phyloP scores from a whole-genome alignment of 2,329 filamentous ascomycete species.

The Neodidymelliopsis sp. region DNA sequence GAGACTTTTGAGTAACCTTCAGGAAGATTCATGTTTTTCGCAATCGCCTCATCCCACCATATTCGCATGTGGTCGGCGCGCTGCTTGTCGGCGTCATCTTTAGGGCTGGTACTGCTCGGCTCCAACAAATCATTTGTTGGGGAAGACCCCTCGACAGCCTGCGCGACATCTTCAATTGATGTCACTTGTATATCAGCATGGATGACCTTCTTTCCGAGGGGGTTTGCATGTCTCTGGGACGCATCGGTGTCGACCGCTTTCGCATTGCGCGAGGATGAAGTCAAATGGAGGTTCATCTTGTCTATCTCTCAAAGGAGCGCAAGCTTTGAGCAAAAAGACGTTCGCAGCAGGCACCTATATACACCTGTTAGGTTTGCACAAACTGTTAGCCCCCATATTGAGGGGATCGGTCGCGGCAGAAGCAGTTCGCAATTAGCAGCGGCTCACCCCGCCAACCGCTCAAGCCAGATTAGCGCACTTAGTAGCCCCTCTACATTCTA shows the following conservation, averaged over 20 bases:
- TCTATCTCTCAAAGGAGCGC: slow-evolving; percentile 2
- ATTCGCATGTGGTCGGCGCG: slow-evolving; percentile 38
- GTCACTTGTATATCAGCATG: slow-evolving; percentile 37
- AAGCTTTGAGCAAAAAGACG: slow-evolving; percentile 23
- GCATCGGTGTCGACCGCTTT: slow-evolving; percentile 27
- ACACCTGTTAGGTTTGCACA: slow-evolving; percentile 20
- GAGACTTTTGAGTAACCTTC: slow-evolving; percentile 45
- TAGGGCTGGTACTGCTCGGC: slow-evolving; percentile 3
- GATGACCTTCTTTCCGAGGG: slow-evolving; percentile 30
- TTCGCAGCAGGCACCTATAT: slow-evolving; percentile 27
- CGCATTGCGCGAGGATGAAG: slow-evolving; percentile 11
- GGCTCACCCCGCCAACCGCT: slow-evolving; percentile 16
- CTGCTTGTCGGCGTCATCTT: slow-evolving; percentile 27
- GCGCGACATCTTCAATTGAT: slow-evolving; percentile 27
- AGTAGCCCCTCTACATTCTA: slow-evolving; percentile 3
- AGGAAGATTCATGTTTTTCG: slow-evolving; percentile 40
- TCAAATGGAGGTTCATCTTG: slow-evolving; percentile 23
- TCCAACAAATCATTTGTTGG: slow-evolving; percentile 9
- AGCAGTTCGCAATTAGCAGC: slow-evolving; percentile 15
- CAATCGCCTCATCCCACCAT: slow-evolving; percentile 45
- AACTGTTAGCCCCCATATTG: slow-evolving; percentile 40
- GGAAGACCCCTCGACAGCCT: not conserved
- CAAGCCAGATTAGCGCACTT: slow-evolving; percentile 4
- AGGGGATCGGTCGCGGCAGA: slow-evolving; percentile 6
- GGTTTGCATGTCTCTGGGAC: slow-evolving; percentile 23